Conservation (phyloP, 2,329 filamentous ascomycete genomes). For the Aschersonia sp. region DNA sequence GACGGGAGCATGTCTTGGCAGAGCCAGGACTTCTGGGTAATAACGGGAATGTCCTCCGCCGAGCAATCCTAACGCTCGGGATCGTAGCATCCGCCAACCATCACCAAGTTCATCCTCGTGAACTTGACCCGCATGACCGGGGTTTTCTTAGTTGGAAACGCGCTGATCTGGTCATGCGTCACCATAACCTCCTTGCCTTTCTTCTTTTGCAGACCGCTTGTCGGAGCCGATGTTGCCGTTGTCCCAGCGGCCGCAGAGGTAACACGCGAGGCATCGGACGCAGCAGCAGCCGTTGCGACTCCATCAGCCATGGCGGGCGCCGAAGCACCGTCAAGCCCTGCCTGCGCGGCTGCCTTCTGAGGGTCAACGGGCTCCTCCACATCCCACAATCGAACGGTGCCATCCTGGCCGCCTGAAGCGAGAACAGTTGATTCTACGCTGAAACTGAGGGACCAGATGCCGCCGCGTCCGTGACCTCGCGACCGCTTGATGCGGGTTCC, state of each 20-base stretch:
- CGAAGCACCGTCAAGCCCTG: conserved; percentile 25
- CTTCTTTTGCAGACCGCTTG: conserved; percentile 42
- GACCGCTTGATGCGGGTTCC: conserved; percentile 82
- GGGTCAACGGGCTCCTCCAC: conserved; percentile 58
- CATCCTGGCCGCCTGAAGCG: conserved; percentile 80
- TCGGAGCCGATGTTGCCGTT: conserved; percentile 10
- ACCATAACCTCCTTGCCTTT: conserved; percentile 82
- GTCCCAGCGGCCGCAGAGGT: conserved; percentile 11
- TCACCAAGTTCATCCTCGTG: conserved; percentile 85
- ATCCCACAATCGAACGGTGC: conserved; percentile 90
- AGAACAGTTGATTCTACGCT: conserved; percentile 84
- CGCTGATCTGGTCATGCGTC: conserved; percentile 84
- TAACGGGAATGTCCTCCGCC: conserved; percentile 1
- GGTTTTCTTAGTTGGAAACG: conserved; percentile 91
- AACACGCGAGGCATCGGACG: conserved; percentile 6
- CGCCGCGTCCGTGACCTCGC: conserved; percentile 83
- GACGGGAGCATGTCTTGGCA: conserved; percentile 3
- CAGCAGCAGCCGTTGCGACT: conserved; percentile 12
- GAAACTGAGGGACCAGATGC: conserved; percentile 87
- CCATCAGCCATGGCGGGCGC: conserved; percentile 29
- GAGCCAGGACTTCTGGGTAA: background rate
- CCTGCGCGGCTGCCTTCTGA: conserved; percentile 37
- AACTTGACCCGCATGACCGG: conserved; percentile 89
- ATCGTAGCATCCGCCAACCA: conserved; percentile 65
- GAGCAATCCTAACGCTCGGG: conserved; percentile 26